Evolutionary conservation across 2,329 filamentous ascomycete species (phyloP), one percentile per base, ranked within the genome.

Genomic region (Alternaria ethzedia): DNA sequence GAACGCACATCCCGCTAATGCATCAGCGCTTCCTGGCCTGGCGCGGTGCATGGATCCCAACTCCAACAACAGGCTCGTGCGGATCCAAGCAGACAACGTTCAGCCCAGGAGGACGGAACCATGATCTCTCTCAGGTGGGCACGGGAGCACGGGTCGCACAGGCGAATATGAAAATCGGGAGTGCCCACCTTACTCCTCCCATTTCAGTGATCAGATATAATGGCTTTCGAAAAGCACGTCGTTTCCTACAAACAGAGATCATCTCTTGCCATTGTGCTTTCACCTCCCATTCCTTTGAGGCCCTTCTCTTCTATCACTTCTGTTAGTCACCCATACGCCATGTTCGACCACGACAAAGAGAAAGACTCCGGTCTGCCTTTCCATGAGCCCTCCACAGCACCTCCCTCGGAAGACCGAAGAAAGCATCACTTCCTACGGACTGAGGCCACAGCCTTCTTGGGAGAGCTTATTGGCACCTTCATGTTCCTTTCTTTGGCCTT

Each of bases 401-500:
- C 63, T 46, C 63, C 56, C 21, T 51, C 60, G 11, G 64, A 69
- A 20, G 43, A 49, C 21, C 23, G 36, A 8, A 50, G 44, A 5
- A 44, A 36, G 2, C 30, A 56, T 36, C 63, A 69, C 13, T 25
- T 26, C 28, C 7, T 73, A 30, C 69, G 70, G 6, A 67, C 63
- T 9, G 75, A 76, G 44, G 20, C 68, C 11, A 59, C 67, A 3
- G 71, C 74, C 11, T 75, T 75, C 44, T 44, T 82, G 6, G 82
- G 82, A 36, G 82, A 84, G 57, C 81, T 83, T 57, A 75, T 81
- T 50, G 83, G 82, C 47, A 83, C 82, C 0, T 82, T 83, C 66
- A 77, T 84, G 64, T 84, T 84, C 69, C 74, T 84, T 21, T 75
- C 72, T 30, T 66, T 79, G 36, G 74, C 76, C 4, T 78, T 78